Base-by-base conservation (phyloP, 1,139 yeast species). In the Arxiozyma slooffiae region DNA sequence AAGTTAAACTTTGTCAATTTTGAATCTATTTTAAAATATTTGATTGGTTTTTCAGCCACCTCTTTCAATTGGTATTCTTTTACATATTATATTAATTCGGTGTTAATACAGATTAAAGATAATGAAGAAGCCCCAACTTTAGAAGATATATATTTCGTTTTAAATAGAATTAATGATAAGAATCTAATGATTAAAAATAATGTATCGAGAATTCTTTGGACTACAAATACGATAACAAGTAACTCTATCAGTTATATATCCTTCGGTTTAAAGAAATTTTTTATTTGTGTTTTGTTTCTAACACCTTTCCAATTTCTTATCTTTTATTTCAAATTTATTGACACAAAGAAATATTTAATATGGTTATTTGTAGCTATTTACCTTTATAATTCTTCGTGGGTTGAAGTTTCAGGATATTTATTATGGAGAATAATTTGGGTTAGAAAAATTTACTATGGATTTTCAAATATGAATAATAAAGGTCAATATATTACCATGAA, bases 41-140 rank as follows among this genome's bases (percentile, higher is more conserved):
- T 61, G 62, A 16, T 60, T n/a, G 65, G 64, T 7, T 23, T 60
- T 6, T 42, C 56, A 40, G 51, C 63, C 46, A 46, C 49, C 7
- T 26, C 49, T 7, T 50, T 58, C 37, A 47, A 60, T 6, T n/a
- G 51, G 6, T 47, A 54, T 16, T 55, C 64, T 2, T 41, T 52
- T 4, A 39, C 55, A 16, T 63, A 60, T 47, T 62, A 61, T 46
- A 48, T 62, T 9, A 42, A 51, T 18, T 52, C 64, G 3, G 52
- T 62, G 1, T 49, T 55, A 26, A 43, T 48, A n/a, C 62, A 61
- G 38, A 44, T 62, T 34, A 48, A 49, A 21, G 49, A 49, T 30
- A 30, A n/a, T 8, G 51, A 53, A n/a, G 69, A 65, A 44, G 60
- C 67, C 3, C 69, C 69, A 18, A 65, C 67, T 8, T 43, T 63